Conservation (phyloP, 208 protist species). For the Leishmania major region DNA sequence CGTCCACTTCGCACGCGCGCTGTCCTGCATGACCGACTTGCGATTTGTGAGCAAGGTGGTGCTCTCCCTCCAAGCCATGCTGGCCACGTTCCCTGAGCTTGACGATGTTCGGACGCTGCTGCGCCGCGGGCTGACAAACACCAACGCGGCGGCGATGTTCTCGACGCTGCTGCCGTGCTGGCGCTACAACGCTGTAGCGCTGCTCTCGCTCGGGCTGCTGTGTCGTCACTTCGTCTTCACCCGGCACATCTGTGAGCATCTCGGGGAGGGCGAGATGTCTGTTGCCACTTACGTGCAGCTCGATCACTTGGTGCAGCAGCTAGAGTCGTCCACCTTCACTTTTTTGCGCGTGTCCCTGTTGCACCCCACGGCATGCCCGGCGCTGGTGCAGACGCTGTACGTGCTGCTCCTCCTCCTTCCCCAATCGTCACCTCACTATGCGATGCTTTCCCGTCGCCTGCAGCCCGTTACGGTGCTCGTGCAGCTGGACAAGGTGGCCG, state of each 20-base stretch:
- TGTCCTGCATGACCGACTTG: conserved; percentile 36
- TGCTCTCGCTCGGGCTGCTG: conserved; percentile 93
- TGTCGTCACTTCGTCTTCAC: conserved; percentile 88
- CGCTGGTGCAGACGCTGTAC: conserved; percentile 94
- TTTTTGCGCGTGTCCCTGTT: conserved; percentile 92
- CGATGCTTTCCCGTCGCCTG: conserved; percentile 46
- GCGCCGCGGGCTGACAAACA: conserved; percentile 36
- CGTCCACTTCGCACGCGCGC: conserved; percentile 24
- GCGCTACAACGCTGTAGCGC: conserved; percentile 90
- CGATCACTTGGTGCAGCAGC: conserved; percentile 95
- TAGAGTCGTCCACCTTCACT: conserved; percentile 96
- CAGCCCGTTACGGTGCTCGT: conserved; percentile 37
- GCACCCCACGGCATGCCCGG: conserved; percentile 74
- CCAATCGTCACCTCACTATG: conserved; percentile 91
- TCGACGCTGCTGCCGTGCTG: conserved; percentile 75
- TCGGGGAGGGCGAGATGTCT: conserved; percentile 89
- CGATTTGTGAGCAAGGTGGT: conserved; percentile 74
- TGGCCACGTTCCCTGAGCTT: conserved; percentile 93
- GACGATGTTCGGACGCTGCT: conserved; percentile 76
- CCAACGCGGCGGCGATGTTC: conserved; percentile 40
- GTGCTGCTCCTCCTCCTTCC: conserved; percentile 97
- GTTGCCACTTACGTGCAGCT: conserved; percentile 93
- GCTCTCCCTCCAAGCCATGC: conserved; percentile 57
- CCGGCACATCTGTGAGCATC: conserved; percentile 47
- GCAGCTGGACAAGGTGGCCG: conserved; percentile 25